Base-by-base conservation (phyloP, 139 green algal genomes). In the Chlorella sp. region DNA sequence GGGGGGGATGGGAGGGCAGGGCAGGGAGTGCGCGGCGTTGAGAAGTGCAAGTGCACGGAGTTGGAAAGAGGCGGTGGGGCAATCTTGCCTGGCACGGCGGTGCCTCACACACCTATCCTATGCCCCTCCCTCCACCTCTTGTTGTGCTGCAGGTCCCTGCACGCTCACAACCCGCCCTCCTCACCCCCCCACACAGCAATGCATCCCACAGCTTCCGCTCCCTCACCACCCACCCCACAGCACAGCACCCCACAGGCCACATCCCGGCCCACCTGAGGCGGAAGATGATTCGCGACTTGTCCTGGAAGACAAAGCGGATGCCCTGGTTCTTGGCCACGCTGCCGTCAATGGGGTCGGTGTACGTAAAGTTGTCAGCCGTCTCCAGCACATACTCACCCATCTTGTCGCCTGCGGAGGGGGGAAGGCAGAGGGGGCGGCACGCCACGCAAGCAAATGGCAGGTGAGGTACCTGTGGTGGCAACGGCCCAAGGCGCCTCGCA, bases 221-320 rank as follows among this genome's bases (percentile, higher is more conserved):
- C 14, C 60, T 18, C 60, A 14, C 64, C 64, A 71, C 64, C 64
- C 64, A 26, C 7, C 21, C 34, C 34, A 42, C 34, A 64, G 3
- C 30, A 9, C 34, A 26, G 37, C 37, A 37, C 19, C 7, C 77
- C 32, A 37, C 37, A 64, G 37, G 37, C 11, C 77, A 32, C 78
- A 30, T 4, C 39, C 19, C 16, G 0, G 34, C 82, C 16, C 83
- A 88, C 83, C 83, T 88, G 83, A 99, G 94, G 64, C 97, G 93
- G 96, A 99, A 99, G 91, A 99, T 98, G 92, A 99, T 98, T 84
- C 98, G 95, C 5, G 94, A 97, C 90, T 98, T 98, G 89, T 99
- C 98, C 87, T 90, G 92, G 93, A 99, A 99, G 22, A 99, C 95
- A 91, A 99, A 99, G 87, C 98, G 94, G 86, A 99, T 91, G 86